Evolutionary conservation across 192 early-diverging fungal genomes (phyloP).

Genomic region (Linnemannia schmuckeri): DNA sequence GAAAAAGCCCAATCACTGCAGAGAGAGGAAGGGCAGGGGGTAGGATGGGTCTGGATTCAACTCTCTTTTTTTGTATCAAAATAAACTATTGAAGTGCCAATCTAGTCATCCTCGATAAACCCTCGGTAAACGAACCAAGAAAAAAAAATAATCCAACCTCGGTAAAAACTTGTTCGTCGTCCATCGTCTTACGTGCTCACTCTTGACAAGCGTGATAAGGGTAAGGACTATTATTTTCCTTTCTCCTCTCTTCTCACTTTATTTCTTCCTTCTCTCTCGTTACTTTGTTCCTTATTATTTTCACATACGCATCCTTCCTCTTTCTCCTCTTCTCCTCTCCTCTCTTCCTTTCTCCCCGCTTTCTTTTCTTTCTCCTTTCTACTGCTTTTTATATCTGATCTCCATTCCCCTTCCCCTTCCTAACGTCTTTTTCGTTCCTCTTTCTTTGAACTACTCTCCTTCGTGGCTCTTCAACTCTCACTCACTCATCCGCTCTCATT

Average conservation of each 20-base stretch:
- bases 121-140: not conserved
- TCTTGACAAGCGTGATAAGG: not conserved
- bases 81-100: not conserved
- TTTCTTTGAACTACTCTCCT: not conserved
- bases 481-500: not conserved
- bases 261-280: not conserved
- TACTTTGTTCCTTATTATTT: not conserved
- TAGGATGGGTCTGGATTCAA: not conserved
- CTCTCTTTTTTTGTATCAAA: not conserved
- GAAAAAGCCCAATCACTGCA: not conserved
- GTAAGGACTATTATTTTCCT: not conserved
- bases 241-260: not conserved
- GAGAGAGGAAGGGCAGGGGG: not conserved
- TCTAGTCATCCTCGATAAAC: not conserved
- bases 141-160: not conserved
- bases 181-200: not conserved
- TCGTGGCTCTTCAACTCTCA: not conserved
- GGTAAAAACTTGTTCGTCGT: not conserved
- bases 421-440: not conserved
- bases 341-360: not conserved
- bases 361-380: not conserved
- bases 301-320: not conserved
- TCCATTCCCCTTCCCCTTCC: not conserved
- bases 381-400: not conserved
- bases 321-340: no score